Conservation (phyloP, 192 early-diverging fungal genomes). For the Coemansia pectinata region DNA sequence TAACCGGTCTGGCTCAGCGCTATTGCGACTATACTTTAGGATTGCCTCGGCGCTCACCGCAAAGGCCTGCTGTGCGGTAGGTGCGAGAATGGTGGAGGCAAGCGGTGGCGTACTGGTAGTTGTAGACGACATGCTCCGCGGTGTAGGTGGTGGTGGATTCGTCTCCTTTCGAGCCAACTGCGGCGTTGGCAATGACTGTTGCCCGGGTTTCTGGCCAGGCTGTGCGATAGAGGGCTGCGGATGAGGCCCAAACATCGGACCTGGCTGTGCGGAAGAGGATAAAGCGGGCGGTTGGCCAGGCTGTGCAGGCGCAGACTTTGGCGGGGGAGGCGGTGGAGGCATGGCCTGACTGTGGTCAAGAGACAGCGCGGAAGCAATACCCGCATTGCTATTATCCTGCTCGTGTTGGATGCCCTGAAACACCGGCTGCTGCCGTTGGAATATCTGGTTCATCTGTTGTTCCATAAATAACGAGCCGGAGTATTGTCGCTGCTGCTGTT, state of each 20-base stretch:
- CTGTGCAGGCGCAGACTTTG: not conserved
- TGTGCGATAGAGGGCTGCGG: not conserved
- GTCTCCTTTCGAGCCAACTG: conserved; percentile 1
- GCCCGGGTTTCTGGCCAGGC: not conserved
- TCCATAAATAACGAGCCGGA: not conserved
- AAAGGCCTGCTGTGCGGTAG: not conserved
- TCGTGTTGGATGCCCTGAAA: not conserved
- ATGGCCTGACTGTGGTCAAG: not conserved
- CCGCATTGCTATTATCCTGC: not conserved
- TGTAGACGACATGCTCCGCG: conserved; percentile 16
- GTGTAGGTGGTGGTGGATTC: not conserved
- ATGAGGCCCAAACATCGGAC: not conserved
- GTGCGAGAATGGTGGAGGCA: conserved; percentile 1
- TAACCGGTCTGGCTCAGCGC: not conserved
- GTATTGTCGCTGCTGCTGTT: not conserved
- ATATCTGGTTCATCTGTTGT: not conserved
- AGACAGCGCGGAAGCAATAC: not conserved
- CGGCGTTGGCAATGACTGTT: not conserved
- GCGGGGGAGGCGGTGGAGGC: not conserved
- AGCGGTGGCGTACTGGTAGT: conserved; percentile 27
- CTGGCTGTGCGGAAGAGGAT: not conserved
- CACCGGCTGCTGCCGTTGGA: not conserved
- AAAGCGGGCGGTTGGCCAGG: not conserved
- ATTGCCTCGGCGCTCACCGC: not conserved
- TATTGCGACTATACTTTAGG: conserved; percentile 1